Evolutionary conservation across 257 asterid genomes (phyloP), one percentile per base, ranked within the genome.

Genomic region (Solanum neorickii): DNA sequence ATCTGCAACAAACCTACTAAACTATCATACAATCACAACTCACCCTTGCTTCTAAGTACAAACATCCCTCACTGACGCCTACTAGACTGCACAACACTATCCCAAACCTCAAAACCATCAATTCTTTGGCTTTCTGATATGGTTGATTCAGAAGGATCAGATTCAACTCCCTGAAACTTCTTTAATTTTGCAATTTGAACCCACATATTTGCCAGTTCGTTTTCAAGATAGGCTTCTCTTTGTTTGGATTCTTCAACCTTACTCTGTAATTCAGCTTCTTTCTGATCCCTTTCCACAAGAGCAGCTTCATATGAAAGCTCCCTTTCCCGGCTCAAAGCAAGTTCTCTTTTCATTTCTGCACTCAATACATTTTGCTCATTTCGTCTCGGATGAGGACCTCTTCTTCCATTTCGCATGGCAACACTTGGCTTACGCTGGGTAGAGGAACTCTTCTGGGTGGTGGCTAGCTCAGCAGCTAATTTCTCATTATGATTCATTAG

Each of bases 201-300:
- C 98, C 98, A 97, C 99, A 97, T 97, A 87, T 95, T 97, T 18
- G 99, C 98, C 4, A 97, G 98, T 91, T 97, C 99, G 37, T 96
- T 96, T 92, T 97, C 99, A 18, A 97, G 93, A 91, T 96, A 95
- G 47, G 98, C 97, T 89, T 97, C 99, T 90, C 95, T 94, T 88
- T 96, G 98, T 89, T 96, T 96, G 29, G 99, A 94, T 86, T 97
- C 98, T 88, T 96, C 99, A n/a, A 97, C 94, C 93, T 69, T 95
- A 82, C 93, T 89, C 89, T 93, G 99, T 88, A 97, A 87, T 78
- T 95, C 98, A 60, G 91, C 94, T 92, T 97, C 99, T 23, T 66
- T 91, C 12, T 93, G 90, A 80, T 94, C 95, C 93, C 89, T 96
- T 80, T 97, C 98, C 9, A 92, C 88, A 73, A 97, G 90, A 29